These are phyloP conservation scores for Paratinospora sagittata DNA, from an alignment of 164 flowering plant genomes.

Conservation along the genomic window DNA sequence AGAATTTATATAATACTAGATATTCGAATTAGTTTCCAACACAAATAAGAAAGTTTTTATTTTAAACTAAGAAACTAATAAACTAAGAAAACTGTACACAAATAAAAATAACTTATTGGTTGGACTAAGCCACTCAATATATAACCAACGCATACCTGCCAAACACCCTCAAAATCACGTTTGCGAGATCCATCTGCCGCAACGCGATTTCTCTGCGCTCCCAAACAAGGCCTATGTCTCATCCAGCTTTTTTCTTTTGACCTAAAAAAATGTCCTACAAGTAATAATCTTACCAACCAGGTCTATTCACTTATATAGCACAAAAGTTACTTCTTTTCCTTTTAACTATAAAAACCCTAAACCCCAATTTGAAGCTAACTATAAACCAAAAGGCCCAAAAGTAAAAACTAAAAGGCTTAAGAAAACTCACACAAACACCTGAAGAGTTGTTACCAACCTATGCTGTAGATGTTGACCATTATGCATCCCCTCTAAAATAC, in stretches of 20 bases:
- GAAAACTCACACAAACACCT: not conserved
- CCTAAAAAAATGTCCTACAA: not conserved
- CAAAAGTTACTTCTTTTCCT: not conserved
- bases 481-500: not conserved
- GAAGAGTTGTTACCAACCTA: not conserved
- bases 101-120: no score
- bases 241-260: not conserved
- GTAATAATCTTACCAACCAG: not conserved
- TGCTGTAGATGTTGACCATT: not conserved
- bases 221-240: not conserved
- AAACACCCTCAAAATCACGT: no score
- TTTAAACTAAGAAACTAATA: no score
- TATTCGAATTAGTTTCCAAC: no score
- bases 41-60: no score
- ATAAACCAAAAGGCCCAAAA: not conserved
- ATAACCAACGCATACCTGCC: no score
- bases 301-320: not conserved
- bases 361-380: not conserved
- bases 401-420: not conserved
- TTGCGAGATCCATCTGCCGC: no score
- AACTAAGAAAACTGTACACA: no score
- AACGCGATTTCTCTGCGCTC: no score
- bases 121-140: no score
- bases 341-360: not conserved
- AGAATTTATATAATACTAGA: no score